A percentile compares a stretch with the other conserved stretches of the same genome.
These are phyloP conservation scores for Cocos nucifera DNA, from an alignment of 176 grass and related monocot genomes.

Conservation along the genomic window DNA sequence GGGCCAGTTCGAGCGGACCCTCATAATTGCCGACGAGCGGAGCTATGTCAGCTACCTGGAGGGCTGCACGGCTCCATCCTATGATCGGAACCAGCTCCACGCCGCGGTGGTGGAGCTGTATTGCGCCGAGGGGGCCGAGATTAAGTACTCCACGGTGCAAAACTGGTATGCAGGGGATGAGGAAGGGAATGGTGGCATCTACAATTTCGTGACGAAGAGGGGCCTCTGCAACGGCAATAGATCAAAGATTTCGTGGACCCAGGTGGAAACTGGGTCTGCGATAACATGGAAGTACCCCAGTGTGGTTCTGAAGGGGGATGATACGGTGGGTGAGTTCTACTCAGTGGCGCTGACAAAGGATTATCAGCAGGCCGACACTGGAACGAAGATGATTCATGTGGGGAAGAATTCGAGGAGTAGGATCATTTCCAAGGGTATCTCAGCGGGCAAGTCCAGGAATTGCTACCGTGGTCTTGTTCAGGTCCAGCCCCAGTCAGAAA, in stretches of 20 bases:
- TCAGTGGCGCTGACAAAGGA: slow-evolving; percentile 89
- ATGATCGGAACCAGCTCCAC: slow-evolving; percentile 82
- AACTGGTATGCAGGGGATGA: slow-evolving; percentile 96
- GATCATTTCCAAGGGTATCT: slow-evolving; percentile 95
- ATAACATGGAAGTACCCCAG: slow-evolving; percentile 99
- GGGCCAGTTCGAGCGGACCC: slow-evolving; percentile 80
- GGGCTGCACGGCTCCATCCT: slow-evolving; percentile 81
- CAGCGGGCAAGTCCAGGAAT: slow-evolving; percentile 91
- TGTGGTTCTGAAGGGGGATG: slow-evolving; percentile 68
- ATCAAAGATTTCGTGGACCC: slow-evolving; percentile 91
- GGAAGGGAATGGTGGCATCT: slow-evolving; percentile 73
- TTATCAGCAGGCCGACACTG: slow-evolving; percentile 87
- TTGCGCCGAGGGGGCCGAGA: slow-evolving; percentile 71
- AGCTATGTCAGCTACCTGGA: slow-evolving; percentile 89
- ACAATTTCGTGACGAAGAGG: slow-evolving; percentile 97
- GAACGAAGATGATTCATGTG: slow-evolving; percentile 93
- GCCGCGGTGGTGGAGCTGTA: slow-evolving; percentile 88
- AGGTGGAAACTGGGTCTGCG: slow-evolving; percentile 94
- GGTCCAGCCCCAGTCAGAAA: slow-evolving; percentile 59
- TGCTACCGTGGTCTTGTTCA: slow-evolving; percentile 88
- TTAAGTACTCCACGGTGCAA: slow-evolving; percentile 94
- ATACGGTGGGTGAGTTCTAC: slow-evolving; percentile 87
- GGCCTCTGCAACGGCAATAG: slow-evolving; percentile 59
- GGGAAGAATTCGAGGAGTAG: slow-evolving; percentile 81
- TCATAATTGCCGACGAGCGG: slow-evolving; percentile 74